These are phyloP conservation scores for Inonotus hispidus DNA, from an alignment of 1,284 basidiomycete species.

Conservation along the genomic window DNA sequence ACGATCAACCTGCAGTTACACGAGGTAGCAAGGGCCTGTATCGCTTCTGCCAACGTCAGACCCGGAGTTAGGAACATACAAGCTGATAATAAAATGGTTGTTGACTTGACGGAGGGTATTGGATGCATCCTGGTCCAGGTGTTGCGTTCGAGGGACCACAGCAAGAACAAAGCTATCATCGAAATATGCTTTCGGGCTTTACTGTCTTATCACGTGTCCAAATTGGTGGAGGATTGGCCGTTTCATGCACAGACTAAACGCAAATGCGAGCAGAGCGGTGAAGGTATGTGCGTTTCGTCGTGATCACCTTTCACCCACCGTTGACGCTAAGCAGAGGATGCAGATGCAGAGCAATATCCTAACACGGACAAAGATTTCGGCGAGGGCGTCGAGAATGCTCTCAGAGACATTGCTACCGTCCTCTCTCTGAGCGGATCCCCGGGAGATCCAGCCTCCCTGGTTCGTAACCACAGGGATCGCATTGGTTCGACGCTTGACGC, in stretches of 20 bases:
- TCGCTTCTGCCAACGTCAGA: slow-evolving; percentile 10
- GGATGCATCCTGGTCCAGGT: slow-evolving; percentile 13
- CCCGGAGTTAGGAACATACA: slow-evolving; percentile 4
- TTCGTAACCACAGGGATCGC: slow-evolving; percentile 8
- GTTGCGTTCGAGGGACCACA: slow-evolving; percentile 11
- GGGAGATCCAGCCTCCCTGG: slow-evolving; percentile 2
- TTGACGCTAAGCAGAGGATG: neutral
- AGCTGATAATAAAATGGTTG: slow-evolving; percentile 14
- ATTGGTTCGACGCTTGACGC: slow-evolving; percentile 8
- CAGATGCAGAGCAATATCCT: neutral
- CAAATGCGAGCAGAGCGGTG: neutral
- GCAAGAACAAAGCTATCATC: slow-evolving; percentile 10
- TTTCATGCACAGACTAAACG: neutral
- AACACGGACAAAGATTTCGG: neutral
- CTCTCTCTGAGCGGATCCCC: slow-evolving; percentile 13
- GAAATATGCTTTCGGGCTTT: slow-evolving; percentile 7
- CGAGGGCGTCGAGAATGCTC: neutral
- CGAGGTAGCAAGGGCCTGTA: slow-evolving; percentile 12
- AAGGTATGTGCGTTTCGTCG: neutral
- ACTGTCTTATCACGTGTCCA: slow-evolving; percentile 10
- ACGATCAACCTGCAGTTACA: slow-evolving; percentile 6
- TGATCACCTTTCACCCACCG: neutral
- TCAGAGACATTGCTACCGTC: slow-evolving; percentile 10
- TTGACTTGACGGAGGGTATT: slow-evolving; percentile 12
- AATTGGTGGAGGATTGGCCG: slow-evolving; percentile 7